Base-by-base conservation (phyloP, 208 protist species). In the Crithidia thermophila region DNA sequence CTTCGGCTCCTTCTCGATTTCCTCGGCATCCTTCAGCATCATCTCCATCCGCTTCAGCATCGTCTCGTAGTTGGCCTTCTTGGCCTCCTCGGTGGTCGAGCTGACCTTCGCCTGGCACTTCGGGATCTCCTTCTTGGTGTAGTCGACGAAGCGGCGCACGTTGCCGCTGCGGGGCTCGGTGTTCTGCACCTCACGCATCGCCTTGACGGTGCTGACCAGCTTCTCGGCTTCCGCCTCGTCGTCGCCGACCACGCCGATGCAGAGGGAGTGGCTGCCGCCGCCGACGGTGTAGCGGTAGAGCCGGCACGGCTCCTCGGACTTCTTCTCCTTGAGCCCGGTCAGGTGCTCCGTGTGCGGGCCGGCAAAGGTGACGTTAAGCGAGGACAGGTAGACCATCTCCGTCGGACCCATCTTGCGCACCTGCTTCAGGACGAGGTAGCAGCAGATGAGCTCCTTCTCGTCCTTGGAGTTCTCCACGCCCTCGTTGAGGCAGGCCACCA, bases 1-100 rank as follows among this genome's bases (percentile, higher is more conserved):
- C 40, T 77, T 82, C 9, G 84, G 84, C 11, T 88, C 72, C 27
- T 52, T 61, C 43, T 81, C 37, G 28, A 90, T 25, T 3, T 72
- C 80, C 72, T 90, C 72, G 20, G 87, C 84, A 63, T 93, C 87
- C 65, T 84, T 93, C 39, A 93, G 71, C 84, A 93, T 93, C 72
- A 77, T 58, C 65, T 88, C 76, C 84, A 93, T 88, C 49, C 87
- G 84, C 45, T 73, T 75, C 47, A 81, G 39, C 72, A 85, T 78
- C 34, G 36, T 47, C 31, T 70, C 34, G 47, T 75, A 65, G 47
- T 71, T 81, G 50, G 67, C 57, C 72, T 83, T 81, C 53, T 78
- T 82, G 53, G 53, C 52, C 11, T 81, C 73, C 21, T 85, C 75
- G 18, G 51, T 71, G 20, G 74, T 63, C 25, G 61, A 67, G 45